Base-by-base conservation (phyloP, 2,329 filamentous ascomycete genomes). In the Neoscytalidium dimidiatum region DNA sequence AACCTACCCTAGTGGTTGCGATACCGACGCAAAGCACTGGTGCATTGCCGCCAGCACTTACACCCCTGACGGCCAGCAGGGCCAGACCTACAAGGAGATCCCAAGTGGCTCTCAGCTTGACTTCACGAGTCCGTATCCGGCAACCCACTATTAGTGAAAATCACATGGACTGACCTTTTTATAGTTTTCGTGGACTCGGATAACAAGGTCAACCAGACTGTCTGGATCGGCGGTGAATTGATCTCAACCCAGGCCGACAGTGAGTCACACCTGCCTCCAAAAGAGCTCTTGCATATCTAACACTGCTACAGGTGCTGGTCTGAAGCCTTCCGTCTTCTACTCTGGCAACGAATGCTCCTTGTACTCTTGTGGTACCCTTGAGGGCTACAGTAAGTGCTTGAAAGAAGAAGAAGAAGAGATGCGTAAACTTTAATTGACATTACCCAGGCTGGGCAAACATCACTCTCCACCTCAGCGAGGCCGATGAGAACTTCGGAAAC, bases 271-370 rank as follows among this genome's bases (percentile, higher is more conserved):
- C 11, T 33, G 2, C 4, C 49, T 62, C 7, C n/a, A n/a, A n/a
- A 4, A 35, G 4, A 21, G 4, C 26, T 6, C 2, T 21, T 6
- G 4, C 9, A 21, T 4, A 41, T 11, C 9, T 38, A 28, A 62
- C 31, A n/a, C 1, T 8, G 6, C 29, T 43, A 1, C 31, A 64
- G 62, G 51, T 17, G 38, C 62, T 17, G 64, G 60, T 3, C 62
- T 67, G 60, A 64, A 67, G 41, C 60, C 66, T 11, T 26, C 44
- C 5, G 64, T 67, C 3, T 67, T 67, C 33, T 67, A 67, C 66
- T 83, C 67, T 3, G 60, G 21, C 6, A 66, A 52, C 8, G 66
- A 67, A 23, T 67, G 66, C 60, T 62, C 43, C 41, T 14, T 17
- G 3, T 41, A 53, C 31, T 48, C 51, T 21, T 67, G 66, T 31